A percentile compares a stretch with the other conserved stretches of the same genome.
phyloP scores from a whole-genome alignment of 1,284 basidiomycete species.

The Boletus smithii region DNA sequence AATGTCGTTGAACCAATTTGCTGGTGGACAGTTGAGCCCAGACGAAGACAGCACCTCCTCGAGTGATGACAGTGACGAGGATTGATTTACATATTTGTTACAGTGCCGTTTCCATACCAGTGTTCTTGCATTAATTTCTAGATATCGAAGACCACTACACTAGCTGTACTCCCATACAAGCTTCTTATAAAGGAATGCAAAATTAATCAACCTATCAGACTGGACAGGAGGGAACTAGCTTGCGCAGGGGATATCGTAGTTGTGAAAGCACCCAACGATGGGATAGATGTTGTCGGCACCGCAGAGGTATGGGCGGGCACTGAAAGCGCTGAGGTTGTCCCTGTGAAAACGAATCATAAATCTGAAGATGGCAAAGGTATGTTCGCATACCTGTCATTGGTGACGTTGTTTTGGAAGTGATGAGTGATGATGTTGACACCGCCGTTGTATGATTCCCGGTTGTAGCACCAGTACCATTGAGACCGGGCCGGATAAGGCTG shows the following conservation, averaged over 20 bases:
- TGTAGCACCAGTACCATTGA: neutral
- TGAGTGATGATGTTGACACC: constrained; percentile 13
- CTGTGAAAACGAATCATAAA: constrained; percentile 1
- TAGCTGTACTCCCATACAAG: constrained; percentile 5
- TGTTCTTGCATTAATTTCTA: constrained; percentile 5
- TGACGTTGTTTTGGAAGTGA: constrained; percentile 41
- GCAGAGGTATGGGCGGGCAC: constrained; percentile 6
- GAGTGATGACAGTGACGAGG: constrained; percentile 70
- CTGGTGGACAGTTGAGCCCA: constrained; percentile 38
- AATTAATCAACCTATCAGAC: constrained; percentile 6
- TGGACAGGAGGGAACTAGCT: constrained; percentile 17
- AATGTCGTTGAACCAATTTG: constrained; percentile 54
- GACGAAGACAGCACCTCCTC: constrained; percentile 60
- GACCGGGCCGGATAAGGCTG: constrained; percentile 40
- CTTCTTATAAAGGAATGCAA: neutral
- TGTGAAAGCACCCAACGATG: constrained; percentile 1
- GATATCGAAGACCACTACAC: constrained; percentile 5
- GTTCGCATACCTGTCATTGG: constrained; percentile 38
- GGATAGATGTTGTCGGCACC: constrained; percentile 6
- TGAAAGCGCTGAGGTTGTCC: neutral
- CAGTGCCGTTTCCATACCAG: constrained; percentile 1
- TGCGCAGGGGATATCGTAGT: constrained; percentile 12
- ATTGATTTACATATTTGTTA: constrained; percentile 33
- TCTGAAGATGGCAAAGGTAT: neutral
- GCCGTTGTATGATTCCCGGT: neutral